Conservation (phyloP, 768 basidiomycete species). For the Scleroderma citrinum region DNA sequence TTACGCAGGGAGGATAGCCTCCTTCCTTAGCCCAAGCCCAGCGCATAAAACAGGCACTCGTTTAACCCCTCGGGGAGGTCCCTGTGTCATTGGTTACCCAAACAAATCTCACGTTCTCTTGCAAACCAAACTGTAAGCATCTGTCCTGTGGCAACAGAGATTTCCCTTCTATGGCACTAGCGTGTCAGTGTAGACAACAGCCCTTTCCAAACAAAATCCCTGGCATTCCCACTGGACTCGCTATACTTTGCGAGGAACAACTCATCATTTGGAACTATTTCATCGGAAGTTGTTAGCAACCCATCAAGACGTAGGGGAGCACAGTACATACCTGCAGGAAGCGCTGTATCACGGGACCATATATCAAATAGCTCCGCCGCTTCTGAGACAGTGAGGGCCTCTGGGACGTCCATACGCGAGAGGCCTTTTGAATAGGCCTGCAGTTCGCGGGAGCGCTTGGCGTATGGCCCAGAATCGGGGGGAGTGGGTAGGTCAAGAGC, state of each 20-base stretch:
- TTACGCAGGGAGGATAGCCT: no score
- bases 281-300: background rate
- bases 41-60: no score
- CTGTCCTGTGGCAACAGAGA: no score
- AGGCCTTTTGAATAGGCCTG: constrained; percentile 51
- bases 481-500: constrained; percentile 45
- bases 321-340: constrained; percentile 41
- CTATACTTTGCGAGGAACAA: constrained; percentile 74
- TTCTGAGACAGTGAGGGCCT: constrained; percentile 55
- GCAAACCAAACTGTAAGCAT: no score
- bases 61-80: no score
- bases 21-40: no score
- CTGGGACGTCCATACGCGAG: constrained; percentile 46
- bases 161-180: constrained; percentile 6
- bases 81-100: no score
- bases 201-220: constrained; percentile 72
- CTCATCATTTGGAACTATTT: constrained; percentile 50
- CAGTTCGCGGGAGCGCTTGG: constrained; percentile 45
- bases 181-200: constrained; percentile 33
- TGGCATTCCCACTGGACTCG: constrained; percentile 72
- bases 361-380: constrained; percentile 71
- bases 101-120: no score
- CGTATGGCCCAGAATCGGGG: constrained; percentile 47
- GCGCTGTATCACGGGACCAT: constrained; percentile 59
- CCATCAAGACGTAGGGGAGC: background rate